A percentile compares a stretch with the other conserved stretches of the same genome.
These are phyloP conservation scores for Typha latifolia DNA, from an alignment of 176 grass and related monocot genomes.

Conservation along the genomic window DNA sequence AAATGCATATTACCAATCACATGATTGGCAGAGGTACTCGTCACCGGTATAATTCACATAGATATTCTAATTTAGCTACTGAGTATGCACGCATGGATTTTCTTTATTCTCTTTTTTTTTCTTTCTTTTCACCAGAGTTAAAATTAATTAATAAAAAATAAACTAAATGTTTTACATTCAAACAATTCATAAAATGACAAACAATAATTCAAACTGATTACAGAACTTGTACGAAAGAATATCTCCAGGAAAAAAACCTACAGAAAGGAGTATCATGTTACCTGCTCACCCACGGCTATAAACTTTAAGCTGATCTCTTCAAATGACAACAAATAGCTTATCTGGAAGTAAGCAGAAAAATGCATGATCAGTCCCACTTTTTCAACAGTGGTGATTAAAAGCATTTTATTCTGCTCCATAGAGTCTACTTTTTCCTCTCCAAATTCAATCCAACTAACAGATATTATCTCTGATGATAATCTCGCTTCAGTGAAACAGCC, in stretches of 20 bases:
- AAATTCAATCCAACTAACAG: neutral
- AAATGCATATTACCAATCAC: neutral
- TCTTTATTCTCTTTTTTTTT: no score
- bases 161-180: no score
- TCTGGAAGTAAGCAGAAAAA: constrained; percentile 43
- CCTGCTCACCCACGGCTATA: constrained; percentile 79
- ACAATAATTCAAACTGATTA: no score
- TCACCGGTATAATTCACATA: neutral
- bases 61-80: no score
- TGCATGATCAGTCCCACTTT: constrained; percentile 9
- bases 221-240: no score
- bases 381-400: neutral
- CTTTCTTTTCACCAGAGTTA: no score
- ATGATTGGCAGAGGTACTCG: neutral
- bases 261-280: constrained; percentile 12
- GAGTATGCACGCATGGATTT: no score
- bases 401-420: neutral
- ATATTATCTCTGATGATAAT: neutral
- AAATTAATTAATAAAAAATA: no score
- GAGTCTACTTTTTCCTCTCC: neutral
- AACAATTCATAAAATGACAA: no score
- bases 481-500: neutral
- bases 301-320: constrained; percentile 97
- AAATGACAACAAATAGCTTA: constrained; percentile 86
- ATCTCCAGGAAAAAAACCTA: no score